A percentile compares a stretch with the other conserved stretches of the same genome.
These are phyloP conservation scores for Pleurotus citrinopileatus DNA, from an alignment of 768 basidiomycete genomes.

Conservation along the genomic window DNA sequence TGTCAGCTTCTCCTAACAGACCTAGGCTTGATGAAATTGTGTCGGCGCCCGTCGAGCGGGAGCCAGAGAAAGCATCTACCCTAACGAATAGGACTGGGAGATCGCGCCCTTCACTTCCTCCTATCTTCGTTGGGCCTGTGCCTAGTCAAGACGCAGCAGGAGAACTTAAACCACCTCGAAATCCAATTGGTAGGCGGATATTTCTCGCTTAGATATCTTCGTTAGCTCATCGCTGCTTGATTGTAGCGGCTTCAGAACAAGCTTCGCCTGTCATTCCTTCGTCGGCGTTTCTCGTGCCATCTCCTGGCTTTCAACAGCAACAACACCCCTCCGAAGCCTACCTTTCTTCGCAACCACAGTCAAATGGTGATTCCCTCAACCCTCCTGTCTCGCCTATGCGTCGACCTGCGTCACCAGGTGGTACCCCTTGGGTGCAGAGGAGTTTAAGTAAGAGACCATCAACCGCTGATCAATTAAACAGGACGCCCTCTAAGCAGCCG, in stretches of 20 bases:
- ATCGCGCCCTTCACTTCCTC: background rate
- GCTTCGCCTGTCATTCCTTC: slow-evolving; percentile 7
- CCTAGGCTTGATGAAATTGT: background rate
- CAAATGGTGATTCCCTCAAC: background rate
- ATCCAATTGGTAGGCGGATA: background rate
- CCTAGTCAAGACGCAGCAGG: background rate
- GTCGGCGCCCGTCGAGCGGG: background rate
- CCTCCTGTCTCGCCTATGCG: background rate
- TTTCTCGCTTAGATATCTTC: background rate
- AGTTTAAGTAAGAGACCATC: background rate
- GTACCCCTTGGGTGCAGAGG: slow-evolving; percentile 1
- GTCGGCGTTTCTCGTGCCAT: slow-evolving; percentile 12
- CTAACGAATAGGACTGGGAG: background rate
- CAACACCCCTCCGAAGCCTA: background rate
- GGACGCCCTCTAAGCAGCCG: background rate
- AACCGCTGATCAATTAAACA: background rate
- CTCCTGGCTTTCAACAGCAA: slow-evolving; percentile 8
- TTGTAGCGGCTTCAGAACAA: no score
- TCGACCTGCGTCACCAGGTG: background rate
- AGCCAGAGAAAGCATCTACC: background rate
- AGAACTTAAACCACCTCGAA: background rate
- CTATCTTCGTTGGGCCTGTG: background rate
- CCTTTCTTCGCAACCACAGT: background rate
- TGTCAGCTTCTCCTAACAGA: background rate
- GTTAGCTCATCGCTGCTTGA: background rate